A percentile compares a stretch with the other conserved stretches of the same genome.
Conservation (phyloP, 2,329 filamentous ascomycete genomes). For the Microdochium bolleyi region DNA sequence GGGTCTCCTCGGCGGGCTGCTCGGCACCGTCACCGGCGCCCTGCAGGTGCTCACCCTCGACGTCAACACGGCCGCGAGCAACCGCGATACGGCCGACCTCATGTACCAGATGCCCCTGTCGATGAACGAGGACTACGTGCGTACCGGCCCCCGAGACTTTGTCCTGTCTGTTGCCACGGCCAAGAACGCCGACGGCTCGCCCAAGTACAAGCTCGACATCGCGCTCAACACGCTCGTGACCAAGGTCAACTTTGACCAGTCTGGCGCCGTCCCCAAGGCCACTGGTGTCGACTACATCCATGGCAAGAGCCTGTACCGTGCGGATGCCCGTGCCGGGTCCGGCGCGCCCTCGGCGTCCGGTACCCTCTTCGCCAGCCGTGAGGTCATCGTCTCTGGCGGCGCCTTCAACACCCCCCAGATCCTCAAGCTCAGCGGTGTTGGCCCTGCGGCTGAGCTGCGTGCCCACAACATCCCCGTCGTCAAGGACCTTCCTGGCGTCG, state of each 20-base stretch:
- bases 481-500: slow-evolving; percentile 22
- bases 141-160: slow-evolving; percentile 41
- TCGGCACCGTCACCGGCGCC: slow-evolving; percentile 2
- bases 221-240: slow-evolving; percentile 16
- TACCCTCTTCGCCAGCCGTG: slow-evolving; percentile 8
- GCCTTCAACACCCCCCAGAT: slow-evolving; percentile 22
- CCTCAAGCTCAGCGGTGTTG: slow-evolving; percentile 23
- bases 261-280: slow-evolving; percentile 6
- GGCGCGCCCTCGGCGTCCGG: background rate
- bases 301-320: slow-evolving; percentile 11
- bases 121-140: slow-evolving; percentile 26
- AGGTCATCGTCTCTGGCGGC: slow-evolving; percentile 22
- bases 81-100: slow-evolving; percentile 30
- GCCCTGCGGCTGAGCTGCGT: slow-evolving; percentile 13
- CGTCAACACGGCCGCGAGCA: slow-evolving; percentile 29
- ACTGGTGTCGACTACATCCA: slow-evolving; percentile 10
- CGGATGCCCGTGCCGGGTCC: slow-evolving; percentile 5
- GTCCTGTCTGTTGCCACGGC: slow-evolving; percentile 30
- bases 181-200: slow-evolving; percentile 26
- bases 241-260: slow-evolving; percentile 10
- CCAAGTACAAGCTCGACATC: slow-evolving; percentile 30
- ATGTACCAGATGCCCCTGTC: slow-evolving; percentile 42
- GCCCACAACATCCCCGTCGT: slow-evolving; percentile 15
- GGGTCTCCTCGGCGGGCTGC: slow-evolving; percentile 23
- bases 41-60: slow-evolving; percentile 31